phyloP scores from a whole-genome alignment of 768 basidiomycete genomes.

The Tylopilus intermedius region DNA sequence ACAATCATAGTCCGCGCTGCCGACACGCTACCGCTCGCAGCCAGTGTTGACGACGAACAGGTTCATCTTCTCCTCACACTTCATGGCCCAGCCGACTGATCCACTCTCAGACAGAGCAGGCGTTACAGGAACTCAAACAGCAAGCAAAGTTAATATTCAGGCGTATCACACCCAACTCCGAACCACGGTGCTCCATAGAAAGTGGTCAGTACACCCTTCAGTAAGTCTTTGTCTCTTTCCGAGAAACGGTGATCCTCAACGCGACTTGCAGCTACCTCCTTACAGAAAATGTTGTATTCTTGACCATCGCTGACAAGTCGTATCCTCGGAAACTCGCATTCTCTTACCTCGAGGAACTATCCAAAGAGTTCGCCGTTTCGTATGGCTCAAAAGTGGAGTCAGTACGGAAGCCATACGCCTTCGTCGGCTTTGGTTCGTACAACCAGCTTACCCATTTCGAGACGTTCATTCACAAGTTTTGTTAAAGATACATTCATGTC shows the following conservation, averaged over 20 bases:
- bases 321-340: constrained; percentile 97
- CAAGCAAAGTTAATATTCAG: constrained; percentile 96
- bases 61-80: constrained; percentile 39
- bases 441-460: background rate
- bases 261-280: constrained; percentile 77
- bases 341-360: constrained; percentile 93
- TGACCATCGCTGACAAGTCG: constrained; percentile 93
- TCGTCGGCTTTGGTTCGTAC: constrained; percentile 88
- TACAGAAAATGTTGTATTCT: constrained; percentile 87
- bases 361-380: constrained; percentile 89
- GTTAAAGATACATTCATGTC: constrained; percentile 93
- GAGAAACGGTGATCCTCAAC: constrained; percentile 4
- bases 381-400: constrained; percentile 93
- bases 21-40: constrained; percentile 87
- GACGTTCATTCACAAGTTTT: constrained; percentile 3
- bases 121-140: constrained; percentile 95
- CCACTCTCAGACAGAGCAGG: constrained; percentile 73
- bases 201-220: constrained; percentile 94
- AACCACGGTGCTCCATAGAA: constrained; percentile 95
- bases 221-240: constrained; percentile 45
- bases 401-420: constrained; percentile 95
- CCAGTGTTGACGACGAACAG: constrained; percentile 96
- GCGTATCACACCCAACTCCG: constrained; percentile 88
- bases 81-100: constrained; percentile 1
- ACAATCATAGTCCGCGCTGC: constrained; percentile 82